phyloP scores from a whole-genome alignment of 2,329 filamentous ascomycete species.

The Bipolaris zeicola region DNA sequence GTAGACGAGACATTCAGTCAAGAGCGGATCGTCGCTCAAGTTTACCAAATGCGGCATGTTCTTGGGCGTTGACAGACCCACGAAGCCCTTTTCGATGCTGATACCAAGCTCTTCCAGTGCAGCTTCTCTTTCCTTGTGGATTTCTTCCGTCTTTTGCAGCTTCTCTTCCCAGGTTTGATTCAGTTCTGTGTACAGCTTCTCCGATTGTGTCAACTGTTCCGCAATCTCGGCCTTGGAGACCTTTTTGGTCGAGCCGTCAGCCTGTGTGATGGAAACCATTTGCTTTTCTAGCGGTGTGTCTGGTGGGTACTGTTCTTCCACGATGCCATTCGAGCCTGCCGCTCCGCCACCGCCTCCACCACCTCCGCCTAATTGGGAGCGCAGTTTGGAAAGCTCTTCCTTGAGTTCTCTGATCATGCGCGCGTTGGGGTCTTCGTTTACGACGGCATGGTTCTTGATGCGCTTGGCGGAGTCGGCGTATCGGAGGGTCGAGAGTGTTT shows the following conservation, averaged over 20 bases:
- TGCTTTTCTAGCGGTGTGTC: constrained; percentile 94
- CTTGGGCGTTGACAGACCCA: constrained; percentile 93
- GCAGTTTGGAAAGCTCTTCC: constrained; percentile 84
- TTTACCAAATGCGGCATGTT: constrained; percentile 99
- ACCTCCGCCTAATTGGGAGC: constrained; percentile 73
- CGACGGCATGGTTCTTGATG: constrained; percentile 99
- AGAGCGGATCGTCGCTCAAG: constrained; percentile 76
- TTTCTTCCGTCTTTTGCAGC: constrained; percentile 89
- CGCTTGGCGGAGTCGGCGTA: constrained; percentile 98
- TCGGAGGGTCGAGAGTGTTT: constrained; percentile 91
- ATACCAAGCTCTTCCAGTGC: constrained; percentile 96
- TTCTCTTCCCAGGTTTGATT: constrained; percentile 99
- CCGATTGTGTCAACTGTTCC: constrained; percentile 92
- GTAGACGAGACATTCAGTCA: constrained; percentile 96
- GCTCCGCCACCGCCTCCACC: constrained; percentile 48
- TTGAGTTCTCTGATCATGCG: constrained; percentile 98
- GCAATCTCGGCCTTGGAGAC: constrained; percentile 98
- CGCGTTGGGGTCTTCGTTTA: constrained; percentile 98
- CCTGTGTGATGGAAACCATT: constrained; percentile 88
- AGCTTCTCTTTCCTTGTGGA: constrained; percentile 95
- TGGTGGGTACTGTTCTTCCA: constrained; percentile 82
- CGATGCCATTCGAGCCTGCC: constrained; percentile 50
- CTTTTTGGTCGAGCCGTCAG: constrained; percentile 87
- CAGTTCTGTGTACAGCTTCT: constrained; percentile 92
- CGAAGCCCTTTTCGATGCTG: constrained; percentile 97